Percentiles rank a stretch among this genome's conserved stretches.
Conservation (phyloP, 352 stramenopile genomes). For the Globisporangium middletonii region DNA sequence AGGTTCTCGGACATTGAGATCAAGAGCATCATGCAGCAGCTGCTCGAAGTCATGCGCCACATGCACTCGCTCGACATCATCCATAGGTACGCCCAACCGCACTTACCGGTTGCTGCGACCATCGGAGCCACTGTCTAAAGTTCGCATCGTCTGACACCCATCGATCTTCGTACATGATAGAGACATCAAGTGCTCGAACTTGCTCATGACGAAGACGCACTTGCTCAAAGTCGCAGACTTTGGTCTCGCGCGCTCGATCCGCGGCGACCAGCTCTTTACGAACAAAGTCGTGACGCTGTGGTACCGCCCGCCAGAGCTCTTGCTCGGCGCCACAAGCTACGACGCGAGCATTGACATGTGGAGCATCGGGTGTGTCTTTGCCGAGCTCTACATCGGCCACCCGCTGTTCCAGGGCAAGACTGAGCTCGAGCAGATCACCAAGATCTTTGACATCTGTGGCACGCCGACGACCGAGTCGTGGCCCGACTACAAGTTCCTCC, state of each 20-base stretch:
- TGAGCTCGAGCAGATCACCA: constrained; percentile 83
- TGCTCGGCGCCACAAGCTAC: constrained; percentile 92
- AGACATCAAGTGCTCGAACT: constrained; percentile 92
- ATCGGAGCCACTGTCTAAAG: no score
- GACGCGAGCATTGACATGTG: constrained; percentile 93
- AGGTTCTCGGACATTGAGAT: constrained; percentile 84
- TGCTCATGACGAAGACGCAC: constrained; percentile 73
- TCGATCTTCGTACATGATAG: constrained; percentile 11
- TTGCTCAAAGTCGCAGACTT: constrained; percentile 86
- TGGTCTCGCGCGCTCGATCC: constrained; percentile 78
- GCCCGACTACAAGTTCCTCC: constrained; percentile 85
- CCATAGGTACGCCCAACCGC: constrained; percentile 40
- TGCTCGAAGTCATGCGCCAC: constrained; percentile 82
- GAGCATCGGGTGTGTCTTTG: constrained; percentile 91
- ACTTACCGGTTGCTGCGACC: background rate
- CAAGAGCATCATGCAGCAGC: constrained; percentile 85
- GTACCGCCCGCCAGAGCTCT: constrained; percentile 92
- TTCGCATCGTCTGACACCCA: background rate
- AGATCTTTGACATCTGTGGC: constrained; percentile 87
- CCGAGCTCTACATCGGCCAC: constrained; percentile 82
- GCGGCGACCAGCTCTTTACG: constrained; percentile 84
- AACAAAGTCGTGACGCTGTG: constrained; percentile 96
- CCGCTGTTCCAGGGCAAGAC: constrained; percentile 86
- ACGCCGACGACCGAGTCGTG: constrained; percentile 76
- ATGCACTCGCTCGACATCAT: constrained; percentile 88